phyloP scores from a whole-genome alignment of 2,329 filamentous ascomycete species.

The Exserohilum rostratum region DNA sequence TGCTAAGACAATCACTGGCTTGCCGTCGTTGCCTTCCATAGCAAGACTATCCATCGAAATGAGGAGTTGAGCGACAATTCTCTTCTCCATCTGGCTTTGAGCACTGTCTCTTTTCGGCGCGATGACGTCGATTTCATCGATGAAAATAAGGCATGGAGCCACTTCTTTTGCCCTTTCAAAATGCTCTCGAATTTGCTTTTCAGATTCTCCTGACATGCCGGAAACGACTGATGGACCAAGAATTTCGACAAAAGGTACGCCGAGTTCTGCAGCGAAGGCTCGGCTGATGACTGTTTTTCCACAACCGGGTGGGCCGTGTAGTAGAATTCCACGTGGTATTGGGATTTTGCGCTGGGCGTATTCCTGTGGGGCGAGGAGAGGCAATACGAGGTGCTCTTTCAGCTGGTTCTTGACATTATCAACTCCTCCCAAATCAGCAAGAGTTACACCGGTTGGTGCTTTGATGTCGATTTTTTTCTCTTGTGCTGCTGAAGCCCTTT shows the following conservation, averaged over 20 bases:
- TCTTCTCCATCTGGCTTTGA: conserved; percentile 86
- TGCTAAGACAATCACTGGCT: conserved; percentile 85
- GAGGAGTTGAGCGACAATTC: conserved; percentile 81
- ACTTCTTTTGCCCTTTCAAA: conserved; percentile 87
- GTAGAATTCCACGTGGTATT: conserved; percentile 74
- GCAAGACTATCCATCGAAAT: conserved; percentile 84
- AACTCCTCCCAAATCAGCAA: conserved; percentile 78
- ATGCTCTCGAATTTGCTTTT: conserved; percentile 82
- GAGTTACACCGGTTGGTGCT: conserved; percentile 69
- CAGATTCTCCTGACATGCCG: conserved; percentile 87
- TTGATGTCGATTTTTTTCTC: conserved; percentile 62
- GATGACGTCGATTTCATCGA: conserved; percentile 91
- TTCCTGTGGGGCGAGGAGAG: conserved; percentile 70
- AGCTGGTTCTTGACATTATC: conserved; percentile 73
- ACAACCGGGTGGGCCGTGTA: conserved; percentile 84
- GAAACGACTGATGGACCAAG: conserved; percentile 81
- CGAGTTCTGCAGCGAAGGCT: conserved; percentile 76
- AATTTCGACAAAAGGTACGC: conserved; percentile 80
- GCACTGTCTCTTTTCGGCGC: conserved; percentile 83
- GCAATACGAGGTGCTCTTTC: conserved; percentile 73
- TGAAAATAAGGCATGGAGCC: conserved; percentile 88
- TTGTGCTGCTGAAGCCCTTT: conserved; percentile 50
- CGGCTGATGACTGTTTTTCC: conserved; percentile 86
- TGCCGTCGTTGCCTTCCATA: conserved; percentile 72
- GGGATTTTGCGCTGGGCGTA: conserved; percentile 71